Percentiles rank a stretch among this genome's conserved stretches.
These are phyloP conservation scores for Trichoderma sp. DNA, from an alignment of 2,329 filamentous ascomycete species.

Conservation along the genomic window DNA sequence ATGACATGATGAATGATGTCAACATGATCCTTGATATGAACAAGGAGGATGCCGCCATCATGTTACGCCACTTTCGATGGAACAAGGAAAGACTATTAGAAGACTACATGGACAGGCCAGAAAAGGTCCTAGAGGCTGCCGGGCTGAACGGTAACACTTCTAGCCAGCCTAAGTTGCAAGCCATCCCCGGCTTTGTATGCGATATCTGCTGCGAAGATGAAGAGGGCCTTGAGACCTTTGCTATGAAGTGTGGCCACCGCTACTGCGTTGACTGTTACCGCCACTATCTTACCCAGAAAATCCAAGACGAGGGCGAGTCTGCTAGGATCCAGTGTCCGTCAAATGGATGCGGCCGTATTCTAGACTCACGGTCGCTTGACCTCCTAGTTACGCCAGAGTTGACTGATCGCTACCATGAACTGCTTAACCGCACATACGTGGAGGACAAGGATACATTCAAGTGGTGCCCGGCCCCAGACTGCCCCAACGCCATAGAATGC, in stretches of 20 bases:
- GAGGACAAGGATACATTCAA: conserved; percentile 95
- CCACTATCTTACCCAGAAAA: conserved; percentile 90
- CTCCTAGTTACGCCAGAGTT: conserved; percentile 66
- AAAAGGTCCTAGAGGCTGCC: conserved; percentile 78
- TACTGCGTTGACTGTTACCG: conserved; percentile 93
- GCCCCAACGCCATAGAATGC: conserved; percentile 89
- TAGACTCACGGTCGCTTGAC: conserved; percentile 85
- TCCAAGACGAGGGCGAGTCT: conserved; percentile 91
- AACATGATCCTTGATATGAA: conserved; percentile 87
- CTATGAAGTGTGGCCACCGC: conserved; percentile 91
- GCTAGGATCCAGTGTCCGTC: conserved; percentile 92
- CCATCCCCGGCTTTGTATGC: conserved; percentile 77
- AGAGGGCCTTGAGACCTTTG: conserved; percentile 75
- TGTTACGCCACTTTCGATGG: conserved; percentile 88
- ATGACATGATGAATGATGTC: conserved; percentile 84
- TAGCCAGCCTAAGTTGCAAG: conserved; percentile 66
- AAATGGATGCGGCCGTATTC: conserved; percentile 82
- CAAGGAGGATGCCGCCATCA: conserved; percentile 85
- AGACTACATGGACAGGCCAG: conserved; percentile 88
- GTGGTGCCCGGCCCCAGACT: conserved; percentile 99
- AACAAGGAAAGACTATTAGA: conserved; percentile 96
- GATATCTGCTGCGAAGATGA: conserved; percentile 96
- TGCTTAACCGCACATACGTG: conserved; percentile 92
- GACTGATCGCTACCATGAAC: conserved; percentile 69
- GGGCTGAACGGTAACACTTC: conserved; percentile 71